These are phyloP conservation scores for Liquidambar formosana DNA, from an alignment of 164 flowering plant species.

Conservation along the genomic window DNA sequence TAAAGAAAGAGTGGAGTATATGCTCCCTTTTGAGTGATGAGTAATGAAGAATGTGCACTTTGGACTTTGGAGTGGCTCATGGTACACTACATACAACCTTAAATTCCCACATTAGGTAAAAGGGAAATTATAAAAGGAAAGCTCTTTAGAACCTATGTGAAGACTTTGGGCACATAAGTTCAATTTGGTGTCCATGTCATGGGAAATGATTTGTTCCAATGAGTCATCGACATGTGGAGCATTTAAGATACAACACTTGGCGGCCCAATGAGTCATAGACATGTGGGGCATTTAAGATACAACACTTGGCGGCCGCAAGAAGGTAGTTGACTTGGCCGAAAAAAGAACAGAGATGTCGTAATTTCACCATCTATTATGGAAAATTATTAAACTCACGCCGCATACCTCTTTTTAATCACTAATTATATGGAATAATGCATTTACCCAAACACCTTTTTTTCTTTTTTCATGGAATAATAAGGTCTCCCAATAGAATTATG, in stretches of 20 bases:
- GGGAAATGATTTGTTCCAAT: background rate
- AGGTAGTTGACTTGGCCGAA: too few relatives aligned
- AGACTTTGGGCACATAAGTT: background rate
- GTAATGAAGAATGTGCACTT: slow-evolving; percentile 4
- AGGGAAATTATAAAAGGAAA: slow-evolving; percentile 10
- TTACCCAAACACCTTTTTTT: too few relatives aligned
- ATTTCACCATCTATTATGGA: too few relatives aligned
- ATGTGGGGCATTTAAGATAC: background rate
- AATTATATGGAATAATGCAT: too few relatives aligned
- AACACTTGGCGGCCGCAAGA: slow-evolving; percentile 7
- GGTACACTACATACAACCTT: too few relatives aligned
- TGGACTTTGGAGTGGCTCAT: too few relatives aligned
- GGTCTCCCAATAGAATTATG: background rate
- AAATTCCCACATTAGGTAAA: too few relatives aligned
- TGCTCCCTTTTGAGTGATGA: background rate
- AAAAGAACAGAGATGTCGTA: too few relatives aligned
- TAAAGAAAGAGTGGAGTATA: background rate
- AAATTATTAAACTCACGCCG: too few relatives aligned
- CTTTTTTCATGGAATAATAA: background rate
- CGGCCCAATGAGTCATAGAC: slow-evolving; percentile 2
- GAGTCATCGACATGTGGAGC: background rate
- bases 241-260: too few relatives aligned
- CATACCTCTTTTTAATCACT: too few relatives aligned
- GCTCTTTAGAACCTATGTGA: background rate
- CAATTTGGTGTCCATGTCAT: background rate